Base-by-base conservation (phyloP, 441 rosid genomes). In the Syzygium syzygioides region DNA sequence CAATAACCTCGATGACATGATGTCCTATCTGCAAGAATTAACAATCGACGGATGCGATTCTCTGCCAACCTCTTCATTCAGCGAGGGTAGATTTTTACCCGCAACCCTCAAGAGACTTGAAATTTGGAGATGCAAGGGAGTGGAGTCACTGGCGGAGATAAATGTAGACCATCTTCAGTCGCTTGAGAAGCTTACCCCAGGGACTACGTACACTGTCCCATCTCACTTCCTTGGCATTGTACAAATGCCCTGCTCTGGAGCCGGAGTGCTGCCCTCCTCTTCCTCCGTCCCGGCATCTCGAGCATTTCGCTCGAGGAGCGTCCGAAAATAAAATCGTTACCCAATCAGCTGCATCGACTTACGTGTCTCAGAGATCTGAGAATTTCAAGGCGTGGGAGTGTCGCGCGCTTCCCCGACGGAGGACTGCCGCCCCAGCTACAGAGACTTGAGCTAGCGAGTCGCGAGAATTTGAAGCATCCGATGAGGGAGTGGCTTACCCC, bases 381-480 rank as follows among this genome's bases (percentile, higher is more conserved):
- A 1, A 28, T 60, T 13, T 0, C 0, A 2, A 0, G 0, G n/a
- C 28, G 34, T 60, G 68, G 14, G 34, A 60, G 34, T 14, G 28
- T 60, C 3, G 14, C 19, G 0, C 0, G 20, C 17, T n/a, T 62
- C 11, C 71, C 71, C 2, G 11, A 62, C 0, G 20, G 37, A n/a
- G 71, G 71, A 62, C 7, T 62, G 20, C 71, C 71, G 5, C 20
- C 20, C 71, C 71, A n/a, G 71, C 37, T 62, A n/a, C 0, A 3
- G 2, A 0, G 0, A 0, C 64, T 59, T 57, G 0, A 0, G 3
- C 0, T 57, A 0, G 0, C 0, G 0, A 0, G 0, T 4, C 26
- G 64, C 17, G 0, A 12, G 64, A 59, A 62, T 62, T n/a, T n/a
- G 37, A 62, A n/a, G 20, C 71, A 62, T 5, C 71, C 20, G 11